Conservation (phyloP, 345 rosid genomes). For the Dimocarpus longan region DNA sequence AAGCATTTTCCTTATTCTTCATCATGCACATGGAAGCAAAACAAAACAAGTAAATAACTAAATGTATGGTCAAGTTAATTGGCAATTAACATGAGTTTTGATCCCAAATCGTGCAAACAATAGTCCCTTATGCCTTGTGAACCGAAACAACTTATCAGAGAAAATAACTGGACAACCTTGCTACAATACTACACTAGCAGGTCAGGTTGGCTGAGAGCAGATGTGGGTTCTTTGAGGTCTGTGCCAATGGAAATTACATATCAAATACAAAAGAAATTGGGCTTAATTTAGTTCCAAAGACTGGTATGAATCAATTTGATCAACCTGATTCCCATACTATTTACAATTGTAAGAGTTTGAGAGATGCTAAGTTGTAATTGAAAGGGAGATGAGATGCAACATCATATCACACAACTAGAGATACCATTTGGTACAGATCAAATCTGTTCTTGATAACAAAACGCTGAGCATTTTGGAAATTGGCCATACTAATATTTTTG, state of each 20-base stretch:
- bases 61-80: not conserved
- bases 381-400: not conserved
- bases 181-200: not conserved
- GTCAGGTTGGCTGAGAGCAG: not conserved
- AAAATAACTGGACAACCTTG: not conserved
- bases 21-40: slow-evolving; percentile 21
- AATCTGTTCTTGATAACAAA: not conserved
- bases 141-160: not conserved
- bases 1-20: slow-evolving; percentile 82
- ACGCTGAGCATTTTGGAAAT: not conserved
- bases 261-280: not conserved
- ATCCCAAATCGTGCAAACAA: not conserved
- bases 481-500: not conserved
- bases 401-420: not conserved
- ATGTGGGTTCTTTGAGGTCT: not conserved
- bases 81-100: not conserved
- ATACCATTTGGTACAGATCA: not conserved
- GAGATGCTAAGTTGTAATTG: not conserved
- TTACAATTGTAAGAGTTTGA: not conserved
- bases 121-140: not conserved
- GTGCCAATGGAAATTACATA: not conserved
- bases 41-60: slow-evolving; percentile 15
- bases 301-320: not conserved
- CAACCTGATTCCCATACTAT: not conserved
- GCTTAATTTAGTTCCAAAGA: not conserved